Conservation (phyloP, 805 yeast species). For the Hemisphaericaspora nanyangensis region DNA sequence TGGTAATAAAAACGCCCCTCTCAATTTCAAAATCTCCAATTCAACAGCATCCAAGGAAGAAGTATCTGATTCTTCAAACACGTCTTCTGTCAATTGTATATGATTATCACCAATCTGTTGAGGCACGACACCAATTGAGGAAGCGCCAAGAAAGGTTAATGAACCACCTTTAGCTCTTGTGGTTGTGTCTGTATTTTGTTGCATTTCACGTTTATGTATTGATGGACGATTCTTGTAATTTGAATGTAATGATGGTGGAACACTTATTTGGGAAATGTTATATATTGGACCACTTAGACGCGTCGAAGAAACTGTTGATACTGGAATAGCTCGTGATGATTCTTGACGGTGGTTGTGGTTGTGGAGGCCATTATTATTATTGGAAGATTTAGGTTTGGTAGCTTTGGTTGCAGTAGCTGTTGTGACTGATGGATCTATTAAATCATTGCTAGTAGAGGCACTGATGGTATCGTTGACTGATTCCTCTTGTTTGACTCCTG, state of each 20-base stretch:
- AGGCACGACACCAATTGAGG: conserved; percentile 46
- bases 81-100: conserved; percentile 39
- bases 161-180: conserved; percentile 6
- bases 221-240: conserved; percentile 37
- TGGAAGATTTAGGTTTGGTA: not conserved
- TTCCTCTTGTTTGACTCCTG: too few relatives aligned
- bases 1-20: conserved; percentile 74
- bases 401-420: too few relatives aligned
- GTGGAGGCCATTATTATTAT: not conserved
- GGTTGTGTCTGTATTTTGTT: conserved; percentile 15
- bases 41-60: conserved; percentile 57
- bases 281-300: conserved; percentile 32
- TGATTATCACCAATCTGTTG: conserved; percentile 47
- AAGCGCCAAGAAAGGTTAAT: conserved; percentile 51
- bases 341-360: not conserved
- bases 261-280: conserved; percentile 38
- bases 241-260: conserved; percentile 43
- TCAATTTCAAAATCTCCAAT: conserved; percentile 55
- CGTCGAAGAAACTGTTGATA: conserved; percentile 4
- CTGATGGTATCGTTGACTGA: too few relatives aligned
- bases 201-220: conserved; percentile 31
- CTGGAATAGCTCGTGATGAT: conserved; percentile 3
- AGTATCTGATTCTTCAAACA: conserved; percentile 31
- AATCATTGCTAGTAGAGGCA: too few relatives aligned
- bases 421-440: too few relatives aligned